These are phyloP conservation scores for Iberis pinnata DNA, from an alignment of 345 rosid species.

Conservation along the genomic window DNA sequence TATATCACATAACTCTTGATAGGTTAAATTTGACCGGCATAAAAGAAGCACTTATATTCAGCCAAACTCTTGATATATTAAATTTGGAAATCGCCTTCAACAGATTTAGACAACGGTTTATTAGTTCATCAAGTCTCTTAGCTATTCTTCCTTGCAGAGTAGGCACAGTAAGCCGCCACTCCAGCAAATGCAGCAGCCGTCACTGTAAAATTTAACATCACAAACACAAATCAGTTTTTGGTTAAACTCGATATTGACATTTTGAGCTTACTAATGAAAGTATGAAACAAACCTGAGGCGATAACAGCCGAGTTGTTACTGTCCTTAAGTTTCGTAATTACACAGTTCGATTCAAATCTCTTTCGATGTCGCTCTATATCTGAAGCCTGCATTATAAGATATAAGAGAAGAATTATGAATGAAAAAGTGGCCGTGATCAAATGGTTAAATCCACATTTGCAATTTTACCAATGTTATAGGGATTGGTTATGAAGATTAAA, in stretches of 20 bases:
- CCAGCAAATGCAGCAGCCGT: constrained; percentile 36
- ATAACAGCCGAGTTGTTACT: constrained; percentile 24
- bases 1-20: too few species aligned
- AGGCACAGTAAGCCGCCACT: constrained; percentile 30
- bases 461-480: too few species aligned
- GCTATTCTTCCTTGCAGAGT: constrained; percentile 28
- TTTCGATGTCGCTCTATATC: constrained; percentile 23
- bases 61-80: not conserved
- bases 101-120: not conserved
- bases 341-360: constrained; percentile 25
- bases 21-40: too few species aligned
- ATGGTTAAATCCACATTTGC: too few species aligned
- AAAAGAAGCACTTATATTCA: not conserved
- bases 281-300: constrained; percentile 25
- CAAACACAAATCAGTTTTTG: not conserved
- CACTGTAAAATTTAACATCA: constrained; percentile 11
- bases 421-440: too few species aligned
- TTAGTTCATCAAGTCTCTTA: not conserved
- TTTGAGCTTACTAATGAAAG: not conserved
- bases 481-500: not conserved
- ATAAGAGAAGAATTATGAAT: not conserved
- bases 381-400: constrained; percentile 17
- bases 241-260: not conserved
- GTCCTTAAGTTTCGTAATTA: constrained; percentile 20
- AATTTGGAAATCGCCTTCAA: not conserved